Base-by-base conservation (phyloP, 768 basidiomycete species). In the Termitomyces sp. region DNA sequence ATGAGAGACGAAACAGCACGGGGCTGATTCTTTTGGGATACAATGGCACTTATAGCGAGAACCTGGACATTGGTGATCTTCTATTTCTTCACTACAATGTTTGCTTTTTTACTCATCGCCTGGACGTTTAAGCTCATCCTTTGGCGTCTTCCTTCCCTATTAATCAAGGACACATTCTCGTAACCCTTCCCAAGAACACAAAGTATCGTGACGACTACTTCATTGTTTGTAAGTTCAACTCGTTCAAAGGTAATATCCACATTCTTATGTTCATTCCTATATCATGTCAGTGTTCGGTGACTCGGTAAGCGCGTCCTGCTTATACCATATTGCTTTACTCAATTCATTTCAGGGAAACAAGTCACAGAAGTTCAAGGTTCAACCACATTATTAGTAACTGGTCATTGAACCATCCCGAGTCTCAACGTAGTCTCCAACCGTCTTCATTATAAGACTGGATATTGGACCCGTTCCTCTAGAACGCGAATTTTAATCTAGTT, bases 51-150 rank as follows among this genome's bases (percentile, higher is more conserved):
- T 52, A 65, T 35, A 80, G 75, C 54, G 82, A 84, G 61, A 74
- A 84, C 61, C 64, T 83, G 63, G 72, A 83, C 54, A 67, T 70
- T 26, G 6, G 82, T 81, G 56, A 54, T 80, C 38, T 26, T n/a
- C 32, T 13, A 18, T 32, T 12, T 28, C 20, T 42, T 47, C 10
- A 8, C 33, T 32, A 10, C 20, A 42, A 9, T 26, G 4, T 22
- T 1, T 14, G 36, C 42, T 1, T 2, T 24, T 24, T 24, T 42
- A n/a, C 14, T 44, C 28, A 44, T 35, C 18, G 22, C 22, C 28
- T 43, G 44, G n/a, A 32, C 16, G 1, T n/a, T 24, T 9, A 33
- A 72, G 71, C 22, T 26, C 61, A 66, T 44, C 70, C 71, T 18
- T 64, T 72, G 20, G 71, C 70, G 24, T 47, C 55, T n/a, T 52